Evolutionary conservation across 305 asterid species (phyloP).

Genomic region (Fraxinus latifolia): DNA sequence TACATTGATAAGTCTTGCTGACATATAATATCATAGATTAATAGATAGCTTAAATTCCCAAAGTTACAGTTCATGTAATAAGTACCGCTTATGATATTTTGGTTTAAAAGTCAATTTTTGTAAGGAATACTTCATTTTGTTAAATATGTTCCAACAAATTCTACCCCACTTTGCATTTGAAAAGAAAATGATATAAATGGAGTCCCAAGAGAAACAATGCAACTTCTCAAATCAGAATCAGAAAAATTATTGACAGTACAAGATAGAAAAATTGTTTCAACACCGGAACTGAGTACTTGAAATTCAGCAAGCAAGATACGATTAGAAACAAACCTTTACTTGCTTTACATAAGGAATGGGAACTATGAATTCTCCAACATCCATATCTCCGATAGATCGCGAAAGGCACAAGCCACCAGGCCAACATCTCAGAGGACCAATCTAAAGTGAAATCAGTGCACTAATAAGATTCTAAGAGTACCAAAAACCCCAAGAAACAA

Average conservation of each 20-base stretch:
- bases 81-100: background rate
- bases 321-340: constrained; percentile 70
- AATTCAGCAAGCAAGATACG: background rate
- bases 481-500: background rate
- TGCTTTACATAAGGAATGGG: constrained; percentile 98
- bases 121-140: background rate
- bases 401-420: constrained; percentile 98
- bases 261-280: background rate
- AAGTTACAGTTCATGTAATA: background rate
- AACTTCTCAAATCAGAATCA: constrained; percentile 2
- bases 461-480: background rate
- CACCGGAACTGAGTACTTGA: background rate
- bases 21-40: background rate
- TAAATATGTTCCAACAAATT: background rate
- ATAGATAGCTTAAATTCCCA: background rate
- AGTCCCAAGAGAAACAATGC: background rate
- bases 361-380: constrained; percentile 94
- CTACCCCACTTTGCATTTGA: background rate
- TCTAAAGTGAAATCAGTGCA: constrained; percentile 38
- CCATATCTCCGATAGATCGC: constrained; percentile 97
- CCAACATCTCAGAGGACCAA: constrained; percentile 98
- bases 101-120: background rate
- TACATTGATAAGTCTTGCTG: background rate
- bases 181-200: background rate
- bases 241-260: constrained; percentile 1